phyloP scores from a whole-genome alignment of 2,329 filamentous ascomycete species.

The Diaporthe helianthi region DNA sequence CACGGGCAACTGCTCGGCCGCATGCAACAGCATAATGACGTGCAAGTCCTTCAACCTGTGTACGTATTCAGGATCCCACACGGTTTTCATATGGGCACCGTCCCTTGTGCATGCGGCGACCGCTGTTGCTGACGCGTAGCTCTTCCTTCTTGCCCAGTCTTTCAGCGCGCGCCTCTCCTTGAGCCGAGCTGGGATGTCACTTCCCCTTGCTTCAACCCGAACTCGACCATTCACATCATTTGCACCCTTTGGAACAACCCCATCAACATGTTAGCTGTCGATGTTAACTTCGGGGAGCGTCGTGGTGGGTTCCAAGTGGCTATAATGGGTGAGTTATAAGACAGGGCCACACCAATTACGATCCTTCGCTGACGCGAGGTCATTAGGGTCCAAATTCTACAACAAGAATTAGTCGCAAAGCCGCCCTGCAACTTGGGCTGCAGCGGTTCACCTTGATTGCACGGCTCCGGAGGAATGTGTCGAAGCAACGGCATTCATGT shows the following conservation, averaged over 20 bases:
- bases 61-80: not conserved
- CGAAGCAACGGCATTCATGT: not conserved
- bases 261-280: not conserved
- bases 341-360: not conserved
- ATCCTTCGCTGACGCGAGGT: not conserved
- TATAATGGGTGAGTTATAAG: not conserved
- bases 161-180: not conserved
- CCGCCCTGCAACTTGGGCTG: not conserved
- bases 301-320: not conserved
- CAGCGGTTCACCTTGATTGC: not conserved
- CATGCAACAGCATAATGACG: not conserved
- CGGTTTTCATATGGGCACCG: not conserved
- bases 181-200: not conserved
- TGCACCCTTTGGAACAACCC: constrained; percentile 2
- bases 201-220: not conserved
- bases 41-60: not conserved
- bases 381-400: not conserved
- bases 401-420: not conserved
- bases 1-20: not conserved
- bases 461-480: not conserved
- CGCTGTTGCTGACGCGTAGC: not conserved
- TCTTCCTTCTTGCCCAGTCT: not conserved
- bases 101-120: too few relatives aligned
- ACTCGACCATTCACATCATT: constrained; percentile 3
- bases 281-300: not conserved